Conservation (phyloP, 352 stramenopile species). For the Elongisporangium anandrum region DNA sequence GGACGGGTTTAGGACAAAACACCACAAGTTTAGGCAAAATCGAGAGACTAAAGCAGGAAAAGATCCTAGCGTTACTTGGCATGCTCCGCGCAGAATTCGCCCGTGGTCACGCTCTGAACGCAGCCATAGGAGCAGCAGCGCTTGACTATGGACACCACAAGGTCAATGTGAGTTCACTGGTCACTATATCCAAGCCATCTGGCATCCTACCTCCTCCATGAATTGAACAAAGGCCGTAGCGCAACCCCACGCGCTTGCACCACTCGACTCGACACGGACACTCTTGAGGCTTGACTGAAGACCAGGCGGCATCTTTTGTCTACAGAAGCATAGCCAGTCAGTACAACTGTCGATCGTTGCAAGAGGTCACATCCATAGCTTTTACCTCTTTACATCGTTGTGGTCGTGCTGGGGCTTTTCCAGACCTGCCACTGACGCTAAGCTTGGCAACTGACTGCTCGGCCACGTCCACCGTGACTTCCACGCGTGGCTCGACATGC, state of each 20-base stretch:
- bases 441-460: too few relatives aligned
- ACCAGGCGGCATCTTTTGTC: constrained; percentile 1
- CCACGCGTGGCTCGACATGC: too few relatives aligned
- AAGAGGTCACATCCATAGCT: constrained; percentile 7
- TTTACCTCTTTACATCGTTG: background rate
- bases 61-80: too few relatives aligned
- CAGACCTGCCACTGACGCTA: background rate
- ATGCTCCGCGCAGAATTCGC: constrained; percentile 31
- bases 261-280: constrained; percentile 33
- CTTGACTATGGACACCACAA: constrained; percentile 35
- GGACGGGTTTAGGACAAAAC: too few relatives aligned
- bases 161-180: background rate
- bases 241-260: constrained; percentile 35
- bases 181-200: too few relatives aligned
- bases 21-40: too few relatives aligned
- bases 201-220: constrained; percentile 36
- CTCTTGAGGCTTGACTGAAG: constrained; percentile 2
- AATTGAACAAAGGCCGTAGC: constrained; percentile 44
- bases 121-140: constrained; percentile 39
- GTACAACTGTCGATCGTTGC: constrained; percentile 8
- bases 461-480: too few relatives aligned
- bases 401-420: constrained; percentile 7
- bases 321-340: constrained; percentile 2
- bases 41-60: too few relatives aligned
- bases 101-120: constrained; percentile 11